Percentiles rank a stretch among this genome's conserved stretches.
Conservation (phyloP, 176 grass and related monocot genomes). For the Otatea glauca region DNA sequence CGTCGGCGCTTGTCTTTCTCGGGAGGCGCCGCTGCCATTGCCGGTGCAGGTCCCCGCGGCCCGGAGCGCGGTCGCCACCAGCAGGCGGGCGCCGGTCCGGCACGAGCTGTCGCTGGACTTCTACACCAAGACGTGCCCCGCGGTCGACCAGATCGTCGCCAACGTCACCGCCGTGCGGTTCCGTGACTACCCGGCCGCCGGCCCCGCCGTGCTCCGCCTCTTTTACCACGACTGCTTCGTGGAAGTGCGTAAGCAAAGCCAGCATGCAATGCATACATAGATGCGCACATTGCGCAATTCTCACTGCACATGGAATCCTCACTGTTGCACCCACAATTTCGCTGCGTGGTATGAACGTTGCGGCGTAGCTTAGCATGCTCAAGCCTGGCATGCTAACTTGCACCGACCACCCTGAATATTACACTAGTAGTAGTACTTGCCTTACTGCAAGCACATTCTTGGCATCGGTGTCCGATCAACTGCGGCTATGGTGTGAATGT, state of each 20-base stretch:
- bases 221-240: constrained; percentile 99
- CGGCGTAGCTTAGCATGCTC: background rate
- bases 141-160: constrained; percentile 83
- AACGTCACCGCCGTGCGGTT: constrained; percentile 63
- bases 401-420: background rate
- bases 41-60: background rate
- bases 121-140: constrained; percentile 77
- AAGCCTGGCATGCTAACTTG: background rate
- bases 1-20: constrained; percentile 39
- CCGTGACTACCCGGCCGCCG: constrained; percentile 65
- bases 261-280: no score
- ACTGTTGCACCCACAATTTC: background rate
- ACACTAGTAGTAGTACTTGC: background rate
- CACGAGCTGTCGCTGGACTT: constrained; percentile 81
- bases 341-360: background rate
- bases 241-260: constrained; percentile 51
- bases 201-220: constrained; percentile 87
- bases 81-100: constrained; percentile 58
- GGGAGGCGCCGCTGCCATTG: constrained; percentile 52
- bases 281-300: background rate
- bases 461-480: background rate
- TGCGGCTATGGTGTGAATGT: background rate
- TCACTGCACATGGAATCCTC: background rate
- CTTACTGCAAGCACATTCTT: no score
- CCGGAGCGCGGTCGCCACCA: background rate